Evolutionary conservation across 192 early-diverging fungal species (phyloP), one percentile per base, ranked within the genome.

Genomic region (Coemansia sp.): DNA sequence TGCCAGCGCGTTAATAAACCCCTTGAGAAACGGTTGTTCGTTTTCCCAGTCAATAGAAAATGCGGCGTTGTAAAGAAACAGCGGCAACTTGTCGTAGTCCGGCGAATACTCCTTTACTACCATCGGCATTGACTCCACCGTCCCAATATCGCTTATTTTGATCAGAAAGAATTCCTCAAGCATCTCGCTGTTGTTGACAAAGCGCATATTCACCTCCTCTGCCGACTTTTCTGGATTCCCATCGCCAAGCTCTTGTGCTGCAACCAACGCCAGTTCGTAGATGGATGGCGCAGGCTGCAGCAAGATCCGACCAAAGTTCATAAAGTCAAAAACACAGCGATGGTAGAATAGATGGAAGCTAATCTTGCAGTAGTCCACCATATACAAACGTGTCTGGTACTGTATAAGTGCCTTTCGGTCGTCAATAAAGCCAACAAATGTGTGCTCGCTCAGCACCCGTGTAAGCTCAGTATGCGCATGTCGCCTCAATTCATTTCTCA

Each of bases 311-410:
- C 95, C 97, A 76, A 93, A 96, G 68, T 99, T 99, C 57, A 86
- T 87, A 76, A 99, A 96, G 39, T 93, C 90, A 21, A 80, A 78
- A 15, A 98, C 68, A 41, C 77, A 78, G 2, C 94, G 80, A 71
- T 99, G 95, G 79, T 97, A 95, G 68, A 99, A 94, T 37, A 99
- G 78, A 54, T 94, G 91, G 62, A 90, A 89, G 73, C 92, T 94
- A 39, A 90, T 65, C 37, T 87, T 85, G 64, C 88, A 82, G 68
- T 90, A 93, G 58, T 99, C 88, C 7, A 96, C 74, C 83, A 97
- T 80, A 66, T 91, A 98, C 5, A 99, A 74, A 56, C 88, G 88
- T 7, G 92, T 90, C 65, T 93, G 87, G 81, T 95, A 84, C 69
- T 99, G 97, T 47, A 99, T 85, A 43, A 97, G 79, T 8, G 92